Percentiles rank a stretch among this genome's conserved stretches.
Evolutionary conservation across 106 monocot genomes (phyloP).

Genomic region (Dioscorea alata): DNA sequence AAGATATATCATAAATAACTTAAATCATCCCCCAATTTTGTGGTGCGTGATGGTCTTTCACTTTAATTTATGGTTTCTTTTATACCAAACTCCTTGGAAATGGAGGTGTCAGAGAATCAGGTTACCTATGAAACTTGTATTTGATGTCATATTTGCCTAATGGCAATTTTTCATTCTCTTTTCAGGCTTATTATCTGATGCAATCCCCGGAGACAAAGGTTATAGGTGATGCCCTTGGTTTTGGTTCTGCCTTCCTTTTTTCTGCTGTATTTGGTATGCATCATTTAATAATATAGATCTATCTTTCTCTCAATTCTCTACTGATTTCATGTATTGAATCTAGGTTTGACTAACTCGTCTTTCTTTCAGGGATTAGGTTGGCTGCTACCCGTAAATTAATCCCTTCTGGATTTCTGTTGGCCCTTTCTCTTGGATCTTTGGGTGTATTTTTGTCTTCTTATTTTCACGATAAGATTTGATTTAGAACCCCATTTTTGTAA

Average conservation of each 20-base stretch:
- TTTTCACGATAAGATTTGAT: constrained; percentile 56
- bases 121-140: no score
- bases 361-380: constrained; percentile 62
- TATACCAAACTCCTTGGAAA: no score
- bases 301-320: neutral
- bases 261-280: constrained; percentile 60
- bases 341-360: neutral
- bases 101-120: no score
- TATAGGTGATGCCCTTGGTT: constrained; percentile 59
- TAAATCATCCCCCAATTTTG: no score
- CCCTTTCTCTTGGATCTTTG: constrained; percentile 43
- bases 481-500: no score
- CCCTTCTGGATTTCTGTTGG: constrained; percentile 64
- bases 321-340: neutral
- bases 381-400: constrained; percentile 55
- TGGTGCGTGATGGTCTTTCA: no score
- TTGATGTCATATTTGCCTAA: no score
- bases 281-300: neutral
- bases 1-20: no score
- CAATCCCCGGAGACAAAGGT: constrained; percentile 71
- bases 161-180: neutral
- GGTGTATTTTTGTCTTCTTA: constrained; percentile 59
- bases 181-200: constrained; percentile 79
- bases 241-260: constrained; percentile 69
- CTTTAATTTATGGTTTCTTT: no score